These are phyloP conservation scores for Saccharomycopsis selenospora DNA, from an alignment of 805 yeast genomes.

Conservation along the genomic window DNA sequence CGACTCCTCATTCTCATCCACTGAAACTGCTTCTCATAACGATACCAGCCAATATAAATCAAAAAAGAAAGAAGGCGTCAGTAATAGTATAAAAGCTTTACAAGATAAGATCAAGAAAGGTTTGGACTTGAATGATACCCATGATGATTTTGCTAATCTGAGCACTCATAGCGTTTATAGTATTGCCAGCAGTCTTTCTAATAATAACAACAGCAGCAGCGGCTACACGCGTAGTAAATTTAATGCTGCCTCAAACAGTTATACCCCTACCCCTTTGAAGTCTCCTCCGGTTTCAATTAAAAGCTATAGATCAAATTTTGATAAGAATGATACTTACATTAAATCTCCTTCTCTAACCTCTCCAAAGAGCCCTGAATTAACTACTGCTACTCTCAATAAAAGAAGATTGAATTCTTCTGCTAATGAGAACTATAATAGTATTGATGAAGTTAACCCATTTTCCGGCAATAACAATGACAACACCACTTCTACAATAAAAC, in stretches of 20 bases:
- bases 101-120: constrained; percentile 22
- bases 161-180: background rate
- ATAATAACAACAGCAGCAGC: background rate
- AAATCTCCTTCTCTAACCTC: constrained; percentile 9
- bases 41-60: background rate
- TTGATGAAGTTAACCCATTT: too few relatives aligned
- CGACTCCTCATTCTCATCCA: background rate
- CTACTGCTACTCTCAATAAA: too few relatives aligned
- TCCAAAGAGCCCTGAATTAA: background rate
- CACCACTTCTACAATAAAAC: background rate
- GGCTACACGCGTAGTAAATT: background rate
- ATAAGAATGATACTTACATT: constrained; percentile 3
- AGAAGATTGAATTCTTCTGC: too few relatives aligned
- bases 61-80: constrained; percentile 19
- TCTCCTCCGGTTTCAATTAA: constrained; percentile 13
- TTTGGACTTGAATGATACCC: constrained; percentile 18
- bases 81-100: constrained; percentile 20
- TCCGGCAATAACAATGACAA: too few relatives aligned
- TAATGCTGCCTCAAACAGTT: background rate
- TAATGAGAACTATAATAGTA: background rate
- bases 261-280: background rate
- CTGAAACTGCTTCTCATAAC: constrained; percentile 1
- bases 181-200: background rate
- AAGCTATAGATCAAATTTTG: constrained; percentile 12
- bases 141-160: background rate